Percentiles rank a stretch among this genome's conserved stretches.
phyloP scores from a whole-genome alignment of 2,329 filamentous ascomycete species.

The Aureobasidium sp. region DNA sequence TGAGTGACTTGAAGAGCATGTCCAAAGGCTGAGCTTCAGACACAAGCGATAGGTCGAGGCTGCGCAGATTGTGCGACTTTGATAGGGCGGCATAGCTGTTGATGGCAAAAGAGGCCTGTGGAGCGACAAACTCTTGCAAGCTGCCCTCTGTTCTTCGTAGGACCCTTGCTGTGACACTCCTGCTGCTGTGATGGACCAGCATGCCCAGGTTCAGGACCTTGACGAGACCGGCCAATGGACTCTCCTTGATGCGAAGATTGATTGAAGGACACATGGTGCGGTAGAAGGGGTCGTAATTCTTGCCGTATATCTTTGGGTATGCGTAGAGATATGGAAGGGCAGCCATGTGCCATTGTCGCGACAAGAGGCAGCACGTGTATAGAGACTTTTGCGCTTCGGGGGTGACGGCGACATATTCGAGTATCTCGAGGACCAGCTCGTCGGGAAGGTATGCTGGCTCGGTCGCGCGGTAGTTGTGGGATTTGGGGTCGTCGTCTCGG shows the following conservation, averaged over 20 bases:
- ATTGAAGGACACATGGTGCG: slow-evolving; percentile 47
- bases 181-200: slow-evolving; percentile 52
- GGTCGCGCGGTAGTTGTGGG: slow-evolving; percentile 1
- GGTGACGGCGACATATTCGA: slow-evolving; percentile 34
- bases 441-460: slow-evolving; percentile 40
- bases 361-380: slow-evolving; percentile 44
- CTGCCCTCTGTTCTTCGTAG: slow-evolving; percentile 45
- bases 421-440: slow-evolving; percentile 46
- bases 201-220: slow-evolving; percentile 44
- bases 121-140: slow-evolving; percentile 48
- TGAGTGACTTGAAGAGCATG: slow-evolving; percentile 43
- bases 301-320: slow-evolving; percentile 43
- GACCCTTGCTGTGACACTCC: slow-evolving; percentile 49
- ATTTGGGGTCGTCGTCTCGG: slow-evolving; percentile 3
- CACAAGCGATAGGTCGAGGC: slow-evolving; percentile 47
- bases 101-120: slow-evolving; percentile 48
- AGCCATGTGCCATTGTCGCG: slow-evolving; percentile 49
- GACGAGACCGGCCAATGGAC: slow-evolving; percentile 43
- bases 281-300: slow-evolving; percentile 47
- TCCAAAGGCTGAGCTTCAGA: slow-evolving; percentile 42
- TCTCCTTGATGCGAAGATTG: slow-evolving; percentile 40
- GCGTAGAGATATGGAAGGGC: slow-evolving; percentile 46
- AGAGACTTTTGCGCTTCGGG: slow-evolving; percentile 39
- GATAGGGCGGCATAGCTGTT: slow-evolving; percentile 50
- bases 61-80: slow-evolving; percentile 44